These are phyloP conservation scores for Sapria himalayana DNA, from an alignment of 345 rosid genomes.

Conservation along the genomic window DNA sequence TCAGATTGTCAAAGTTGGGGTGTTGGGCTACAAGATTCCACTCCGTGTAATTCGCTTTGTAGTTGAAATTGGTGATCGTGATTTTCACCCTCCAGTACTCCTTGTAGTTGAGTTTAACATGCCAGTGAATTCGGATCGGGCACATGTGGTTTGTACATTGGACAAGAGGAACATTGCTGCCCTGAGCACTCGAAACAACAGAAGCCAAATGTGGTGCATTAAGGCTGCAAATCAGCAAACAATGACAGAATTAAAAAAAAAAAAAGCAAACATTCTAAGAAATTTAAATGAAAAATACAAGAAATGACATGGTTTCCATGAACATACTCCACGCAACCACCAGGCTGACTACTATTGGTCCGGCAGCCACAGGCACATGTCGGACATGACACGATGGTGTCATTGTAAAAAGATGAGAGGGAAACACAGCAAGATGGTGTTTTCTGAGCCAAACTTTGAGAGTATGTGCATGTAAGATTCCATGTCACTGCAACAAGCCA, in stretches of 20 bases:
- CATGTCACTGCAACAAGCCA: conserved; percentile 67
- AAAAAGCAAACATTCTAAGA: background rate
- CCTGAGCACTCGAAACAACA: conserved; percentile 23
- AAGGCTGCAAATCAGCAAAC: conserved; percentile 25
- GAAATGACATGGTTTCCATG: background rate
- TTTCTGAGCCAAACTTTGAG: conserved; percentile 58
- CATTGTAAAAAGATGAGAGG: conserved; percentile 64
- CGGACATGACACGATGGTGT: conserved; percentile 56
- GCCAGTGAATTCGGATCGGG: conserved; percentile 87
- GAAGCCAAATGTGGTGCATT: conserved; percentile 37
- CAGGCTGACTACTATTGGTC: conserved; percentile 20
- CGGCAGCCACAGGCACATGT: conserved; percentile 78
- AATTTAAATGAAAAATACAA: background rate
- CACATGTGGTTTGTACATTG: conserved; percentile 89
- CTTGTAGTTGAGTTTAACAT: conserved; percentile 56
- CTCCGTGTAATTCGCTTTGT: conserved; percentile 51
- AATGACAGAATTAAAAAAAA: background rate
- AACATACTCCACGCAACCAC: conserved; percentile 64
- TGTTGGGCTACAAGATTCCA: conserved; percentile 79
- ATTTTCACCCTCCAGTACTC: conserved; percentile 72
- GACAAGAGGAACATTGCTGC: conserved; percentile 26
- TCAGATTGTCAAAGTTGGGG: conserved; percentile 63
- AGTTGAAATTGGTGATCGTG: conserved; percentile 65
- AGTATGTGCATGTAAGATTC: conserved; percentile 76
- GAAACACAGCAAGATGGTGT: conserved; percentile 84